A percentile compares a stretch with the other conserved stretches of the same genome.
These are phyloP conservation scores for Cunninghamia lanceolata DNA, from an alignment of 75 land plant species.

Conservation along the genomic window DNA sequence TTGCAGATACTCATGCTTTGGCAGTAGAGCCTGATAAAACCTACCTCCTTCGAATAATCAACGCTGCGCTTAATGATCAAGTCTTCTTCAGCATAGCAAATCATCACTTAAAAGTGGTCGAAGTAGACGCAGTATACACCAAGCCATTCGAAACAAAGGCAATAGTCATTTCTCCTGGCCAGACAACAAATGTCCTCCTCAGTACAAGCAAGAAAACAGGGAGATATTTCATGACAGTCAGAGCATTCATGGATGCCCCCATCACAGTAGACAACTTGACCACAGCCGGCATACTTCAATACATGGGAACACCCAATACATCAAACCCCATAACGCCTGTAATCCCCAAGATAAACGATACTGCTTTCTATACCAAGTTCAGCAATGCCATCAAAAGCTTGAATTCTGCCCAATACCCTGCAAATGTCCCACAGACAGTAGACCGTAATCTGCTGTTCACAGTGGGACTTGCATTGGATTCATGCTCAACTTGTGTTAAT, in stretches of 20 bases:
- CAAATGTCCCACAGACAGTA: constrained; percentile 49
- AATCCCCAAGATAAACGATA: constrained; percentile 50
- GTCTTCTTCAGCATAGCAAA: constrained; percentile 18
- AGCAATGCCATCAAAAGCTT: constrained; percentile 31
- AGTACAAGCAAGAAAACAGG: neutral
- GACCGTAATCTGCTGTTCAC: constrained; percentile 33
- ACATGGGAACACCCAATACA: constrained; percentile 11
- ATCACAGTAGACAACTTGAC: constrained; percentile 46
- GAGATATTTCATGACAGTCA: constrained; percentile 27
- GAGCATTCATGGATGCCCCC: constrained; percentile 15
- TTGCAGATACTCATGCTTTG: constrained; percentile 38
- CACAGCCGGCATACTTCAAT: constrained; percentile 33
- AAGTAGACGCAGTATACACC: constrained; percentile 14
- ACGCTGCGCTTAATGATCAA: constrained; percentile 46
- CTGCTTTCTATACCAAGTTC: constrained; percentile 31
- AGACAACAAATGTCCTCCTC: constrained; percentile 13
- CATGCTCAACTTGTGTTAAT: constrained; percentile 13
- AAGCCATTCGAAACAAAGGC: constrained; percentile 11
- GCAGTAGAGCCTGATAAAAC: constrained; percentile 39
- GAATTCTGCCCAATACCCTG: constrained; percentile 43
- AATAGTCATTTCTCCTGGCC: neutral
- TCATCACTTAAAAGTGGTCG: constrained; percentile 21
- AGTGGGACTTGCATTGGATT: neutral
- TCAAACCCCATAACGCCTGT: constrained; percentile 2
- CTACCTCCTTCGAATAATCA: constrained; percentile 42